These are phyloP conservation scores for Saposhnikovia divaricata DNA, from an alignment of 129 eudicot species.

Conservation along the genomic window DNA sequence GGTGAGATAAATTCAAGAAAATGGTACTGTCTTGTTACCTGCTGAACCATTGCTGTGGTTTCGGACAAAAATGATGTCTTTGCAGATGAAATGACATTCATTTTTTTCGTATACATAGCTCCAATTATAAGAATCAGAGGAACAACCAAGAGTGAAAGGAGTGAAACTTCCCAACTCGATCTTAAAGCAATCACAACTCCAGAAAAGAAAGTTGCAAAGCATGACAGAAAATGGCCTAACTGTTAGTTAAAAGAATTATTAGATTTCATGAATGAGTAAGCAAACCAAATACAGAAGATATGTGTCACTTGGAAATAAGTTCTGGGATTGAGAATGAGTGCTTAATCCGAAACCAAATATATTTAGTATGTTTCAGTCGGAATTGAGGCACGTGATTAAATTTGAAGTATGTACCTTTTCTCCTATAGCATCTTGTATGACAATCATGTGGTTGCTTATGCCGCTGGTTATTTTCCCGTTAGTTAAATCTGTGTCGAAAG, in stretches of 20 bases:
- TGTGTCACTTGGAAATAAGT: neutral
- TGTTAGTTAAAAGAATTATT: conserved; percentile 15
- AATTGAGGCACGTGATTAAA: neutral
- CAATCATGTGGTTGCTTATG: conserved; percentile 65
- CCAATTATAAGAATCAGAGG: conserved; percentile 72
- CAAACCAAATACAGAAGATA: neutral
- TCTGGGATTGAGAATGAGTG: neutral
- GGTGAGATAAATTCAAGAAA: neutral
- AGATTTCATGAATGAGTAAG: neutral
- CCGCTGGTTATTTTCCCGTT: conserved; percentile 61
- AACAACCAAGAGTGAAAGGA: conserved; percentile 65
- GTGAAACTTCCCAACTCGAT: conserved; percentile 74
- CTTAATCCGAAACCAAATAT: neutral
- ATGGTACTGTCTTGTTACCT: conserved; percentile 30
- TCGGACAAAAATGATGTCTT: conserved; percentile 53
- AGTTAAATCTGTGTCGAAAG: conserved; percentile 71
- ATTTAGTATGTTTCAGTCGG: neutral
- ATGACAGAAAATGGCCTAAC: conserved; percentile 76
- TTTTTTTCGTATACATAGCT: conserved; percentile 75
- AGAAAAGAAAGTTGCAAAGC: conserved; percentile 63
- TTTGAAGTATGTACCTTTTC: conserved; percentile 46
- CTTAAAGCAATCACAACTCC: conserved; percentile 71
- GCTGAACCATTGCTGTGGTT: conserved; percentile 77
- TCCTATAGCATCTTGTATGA: conserved; percentile 83
- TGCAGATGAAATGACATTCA: conserved; percentile 59